A percentile compares a stretch with the other conserved stretches of the same genome.
Evolutionary conservation across 2,329 filamentous ascomycete species (phyloP).

Genomic region (Xylariaceae sp.): DNA sequence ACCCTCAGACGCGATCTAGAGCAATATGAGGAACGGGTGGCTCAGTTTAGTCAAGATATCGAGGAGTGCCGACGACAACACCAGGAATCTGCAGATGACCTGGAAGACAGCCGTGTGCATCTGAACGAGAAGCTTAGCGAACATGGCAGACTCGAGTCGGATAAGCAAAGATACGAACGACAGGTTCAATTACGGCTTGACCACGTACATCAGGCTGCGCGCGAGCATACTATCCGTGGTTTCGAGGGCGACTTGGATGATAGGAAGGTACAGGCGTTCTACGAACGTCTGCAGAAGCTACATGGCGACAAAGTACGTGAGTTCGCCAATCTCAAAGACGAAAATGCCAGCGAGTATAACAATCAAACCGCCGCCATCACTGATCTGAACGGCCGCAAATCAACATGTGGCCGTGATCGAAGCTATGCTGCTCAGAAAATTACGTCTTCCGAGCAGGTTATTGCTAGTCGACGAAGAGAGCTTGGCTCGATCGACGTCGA

Average conservation of each 20-base stretch:
- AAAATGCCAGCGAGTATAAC: constrained; percentile 71
- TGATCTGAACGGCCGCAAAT: constrained; percentile 70
- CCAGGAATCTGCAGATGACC: constrained; percentile 55
- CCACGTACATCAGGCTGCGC: constrained; percentile 76
- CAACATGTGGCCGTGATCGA: constrained; percentile 70
- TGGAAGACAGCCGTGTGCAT: constrained; percentile 43
- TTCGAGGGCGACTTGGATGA: constrained; percentile 79
- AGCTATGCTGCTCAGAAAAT: constrained; percentile 72
- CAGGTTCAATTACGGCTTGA: constrained; percentile 69
- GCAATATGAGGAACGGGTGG: constrained; percentile 74
- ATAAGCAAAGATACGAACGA: constrained; percentile 82
- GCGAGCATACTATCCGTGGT: constrained; percentile 75
- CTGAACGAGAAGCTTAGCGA: constrained; percentile 58
- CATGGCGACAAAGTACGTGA: constrained; percentile 75
- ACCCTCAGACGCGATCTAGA: constrained; percentile 69
- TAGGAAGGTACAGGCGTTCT: constrained; percentile 70
- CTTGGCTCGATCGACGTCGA: constrained; percentile 76
- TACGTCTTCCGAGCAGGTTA: constrained; percentile 68
- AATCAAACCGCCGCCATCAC: constrained; percentile 70
- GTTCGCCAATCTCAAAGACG: constrained; percentile 70
- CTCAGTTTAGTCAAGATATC: constrained; percentile 61
- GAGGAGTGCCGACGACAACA: constrained; percentile 64
- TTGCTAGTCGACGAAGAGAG: constrained; percentile 62
- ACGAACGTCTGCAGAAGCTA: constrained; percentile 72
- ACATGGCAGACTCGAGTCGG: constrained; percentile 76